Conservation (phyloP, 768 basidiomycete genomes). For the Paxillus rubicundulus region DNA sequence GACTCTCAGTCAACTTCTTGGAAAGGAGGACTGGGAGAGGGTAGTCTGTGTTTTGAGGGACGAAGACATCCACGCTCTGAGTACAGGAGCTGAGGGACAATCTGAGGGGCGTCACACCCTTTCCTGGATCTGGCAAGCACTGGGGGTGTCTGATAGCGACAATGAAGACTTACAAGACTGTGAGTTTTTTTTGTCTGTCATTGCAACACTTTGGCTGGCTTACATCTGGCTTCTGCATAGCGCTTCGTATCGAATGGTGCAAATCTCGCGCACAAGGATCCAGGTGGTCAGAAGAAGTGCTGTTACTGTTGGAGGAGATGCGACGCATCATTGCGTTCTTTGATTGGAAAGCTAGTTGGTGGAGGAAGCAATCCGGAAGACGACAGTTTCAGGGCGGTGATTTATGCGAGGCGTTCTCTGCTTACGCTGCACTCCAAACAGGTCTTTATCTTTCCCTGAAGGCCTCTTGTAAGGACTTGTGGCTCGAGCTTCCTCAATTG, state of each 20-base stretch:
- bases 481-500: too few relatives aligned
- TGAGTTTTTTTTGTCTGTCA: too few relatives aligned
- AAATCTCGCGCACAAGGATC: neutral
- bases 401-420: too few relatives aligned
- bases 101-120: neutral
- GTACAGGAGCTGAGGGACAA: neutral
- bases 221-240: neutral
- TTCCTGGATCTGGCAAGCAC: neutral
- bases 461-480: too few relatives aligned
- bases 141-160: neutral
- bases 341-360: neutral
- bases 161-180: neutral
- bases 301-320: constrained; percentile 2
- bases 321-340: neutral
- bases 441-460: too few relatives aligned
- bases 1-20: neutral
- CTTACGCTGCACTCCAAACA: too few relatives aligned
- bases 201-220: neutral
- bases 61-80: neutral
- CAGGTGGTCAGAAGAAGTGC: constrained; percentile 4
- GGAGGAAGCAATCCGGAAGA: too few relatives aligned
- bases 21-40: neutral
- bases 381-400: too few relatives aligned
- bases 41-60: neutral
- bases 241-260: neutral